Conservation (phyloP, 495 filamentous ascomycete genomes). For the Lentithecium fluviatile region DNA sequence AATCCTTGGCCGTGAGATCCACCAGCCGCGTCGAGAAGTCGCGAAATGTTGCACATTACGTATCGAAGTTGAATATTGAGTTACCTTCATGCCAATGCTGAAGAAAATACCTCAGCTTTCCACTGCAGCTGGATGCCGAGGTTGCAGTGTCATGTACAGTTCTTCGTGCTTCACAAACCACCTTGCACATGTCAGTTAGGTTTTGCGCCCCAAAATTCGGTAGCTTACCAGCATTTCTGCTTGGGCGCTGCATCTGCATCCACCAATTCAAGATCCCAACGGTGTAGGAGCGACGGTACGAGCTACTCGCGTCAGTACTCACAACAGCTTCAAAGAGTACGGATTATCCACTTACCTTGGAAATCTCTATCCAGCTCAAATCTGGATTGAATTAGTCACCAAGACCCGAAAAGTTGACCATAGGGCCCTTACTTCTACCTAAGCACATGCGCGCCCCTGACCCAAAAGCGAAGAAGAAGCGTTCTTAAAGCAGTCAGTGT, state of each 20-base stretch:
- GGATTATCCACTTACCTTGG: slow-evolving; percentile 9
- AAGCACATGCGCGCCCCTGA: slow-evolving; percentile 38
- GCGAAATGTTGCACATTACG: no score
- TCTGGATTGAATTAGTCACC: slow-evolving; percentile 5
- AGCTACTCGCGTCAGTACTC: not conserved
- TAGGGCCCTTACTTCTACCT: slow-evolving; percentile 13
- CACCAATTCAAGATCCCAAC: not conserved
- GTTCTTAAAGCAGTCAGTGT: slow-evolving; percentile 24
- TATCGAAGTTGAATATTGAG: no score
- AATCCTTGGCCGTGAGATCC: no score
- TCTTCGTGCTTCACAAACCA: slow-evolving; percentile 32
- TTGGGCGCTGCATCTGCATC: not conserved
- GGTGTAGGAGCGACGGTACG: not conserved
- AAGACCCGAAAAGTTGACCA: no score
- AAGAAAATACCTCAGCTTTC: no score
- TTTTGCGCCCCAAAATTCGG: not conserved
- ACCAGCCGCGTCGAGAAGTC: no score
- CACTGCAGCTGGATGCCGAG: no score
- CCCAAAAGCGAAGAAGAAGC: slow-evolving; percentile 43
- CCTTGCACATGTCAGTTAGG: not conserved
- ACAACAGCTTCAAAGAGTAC: no score
- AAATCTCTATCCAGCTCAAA: slow-evolving; percentile 42
- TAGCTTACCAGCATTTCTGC: slow-evolving; percentile 2
- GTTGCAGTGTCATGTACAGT: slow-evolving; percentile 5
- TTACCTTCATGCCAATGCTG: no score